Evolutionary conservation across 2,329 filamentous ascomycete genomes (phyloP).

Genomic region (Penicillium thymicola): DNA sequence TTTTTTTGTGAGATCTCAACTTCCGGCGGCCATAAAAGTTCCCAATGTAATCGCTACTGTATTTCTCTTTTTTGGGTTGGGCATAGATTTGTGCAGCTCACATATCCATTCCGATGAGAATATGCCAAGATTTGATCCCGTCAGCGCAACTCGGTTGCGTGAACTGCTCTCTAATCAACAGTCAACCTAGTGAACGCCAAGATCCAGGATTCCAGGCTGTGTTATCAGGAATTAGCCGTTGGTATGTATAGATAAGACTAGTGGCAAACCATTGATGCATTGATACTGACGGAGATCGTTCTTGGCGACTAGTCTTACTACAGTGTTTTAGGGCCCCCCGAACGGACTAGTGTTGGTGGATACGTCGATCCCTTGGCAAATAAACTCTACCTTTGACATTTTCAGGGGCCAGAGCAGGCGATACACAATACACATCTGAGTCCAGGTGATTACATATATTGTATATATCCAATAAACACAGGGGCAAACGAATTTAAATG

Average conservation of each 20-base stretch:
- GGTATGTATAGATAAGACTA: constrained; percentile 9
- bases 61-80: neutral
- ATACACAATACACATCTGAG: neutral
- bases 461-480: neutral
- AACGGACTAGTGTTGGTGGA: constrained; percentile 10
- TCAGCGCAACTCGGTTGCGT: neutral
- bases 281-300: constrained; percentile 11
- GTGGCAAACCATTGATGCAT: constrained; percentile 12
- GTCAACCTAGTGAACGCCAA: constrained; percentile 1
- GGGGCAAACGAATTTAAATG: no score
- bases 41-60: neutral
- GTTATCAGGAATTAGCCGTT: constrained; percentile 1
- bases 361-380: constrained; percentile 21
- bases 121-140: constrained; percentile 2
- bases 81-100: neutral
- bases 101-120: neutral
- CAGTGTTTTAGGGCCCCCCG: constrained; percentile 5
- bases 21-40: neutral
- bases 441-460: neutral
- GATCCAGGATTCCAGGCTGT: constrained; percentile 14
- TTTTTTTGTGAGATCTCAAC: neutral
- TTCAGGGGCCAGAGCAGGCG: constrained; percentile 8
- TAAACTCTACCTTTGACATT: constrained; percentile 6
- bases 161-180: neutral
- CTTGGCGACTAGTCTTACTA: constrained; percentile 12